These are phyloP conservation scores for Phytophthora multivora DNA, from an alignment of 352 stramenopile genomes.

Conservation along the genomic window DNA sequence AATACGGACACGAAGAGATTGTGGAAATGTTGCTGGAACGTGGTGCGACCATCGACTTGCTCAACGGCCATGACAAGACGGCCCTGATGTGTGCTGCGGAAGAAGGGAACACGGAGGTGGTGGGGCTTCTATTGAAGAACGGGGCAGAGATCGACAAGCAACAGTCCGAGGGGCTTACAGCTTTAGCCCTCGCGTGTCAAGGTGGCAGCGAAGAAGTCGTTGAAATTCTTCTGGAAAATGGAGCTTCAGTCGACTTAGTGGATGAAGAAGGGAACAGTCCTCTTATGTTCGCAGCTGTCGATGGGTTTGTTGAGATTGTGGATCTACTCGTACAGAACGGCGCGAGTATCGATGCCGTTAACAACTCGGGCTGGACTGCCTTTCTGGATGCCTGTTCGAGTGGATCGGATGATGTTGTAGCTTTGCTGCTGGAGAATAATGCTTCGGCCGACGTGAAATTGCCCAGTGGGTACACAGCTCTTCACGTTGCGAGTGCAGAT, in stretches of 20 bases:
- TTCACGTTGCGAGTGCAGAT: background rate
- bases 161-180: background rate
- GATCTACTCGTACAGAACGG: background rate
- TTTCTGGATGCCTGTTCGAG: background rate
- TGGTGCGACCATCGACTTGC: background rate
- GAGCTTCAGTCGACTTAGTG: background rate
- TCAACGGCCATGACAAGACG: background rate
- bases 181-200: background rate
- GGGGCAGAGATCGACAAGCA: background rate
- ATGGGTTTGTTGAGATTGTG: background rate
- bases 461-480: background rate
- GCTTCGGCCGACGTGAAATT: background rate
- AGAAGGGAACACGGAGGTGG: background rate
- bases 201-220: background rate
- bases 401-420: background rate
- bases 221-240: background rate
- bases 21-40: background rate
- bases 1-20: background rate
- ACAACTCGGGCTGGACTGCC: background rate
- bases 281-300: background rate
- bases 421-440: background rate
- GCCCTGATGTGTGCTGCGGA: background rate
- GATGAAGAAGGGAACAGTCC: constrained; percentile 2
- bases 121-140: background rate
- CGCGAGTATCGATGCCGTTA: background rate